Base-by-base conservation (phyloP, 495 filamentous ascomycete species). In the Xylaria nigripes region DNA sequence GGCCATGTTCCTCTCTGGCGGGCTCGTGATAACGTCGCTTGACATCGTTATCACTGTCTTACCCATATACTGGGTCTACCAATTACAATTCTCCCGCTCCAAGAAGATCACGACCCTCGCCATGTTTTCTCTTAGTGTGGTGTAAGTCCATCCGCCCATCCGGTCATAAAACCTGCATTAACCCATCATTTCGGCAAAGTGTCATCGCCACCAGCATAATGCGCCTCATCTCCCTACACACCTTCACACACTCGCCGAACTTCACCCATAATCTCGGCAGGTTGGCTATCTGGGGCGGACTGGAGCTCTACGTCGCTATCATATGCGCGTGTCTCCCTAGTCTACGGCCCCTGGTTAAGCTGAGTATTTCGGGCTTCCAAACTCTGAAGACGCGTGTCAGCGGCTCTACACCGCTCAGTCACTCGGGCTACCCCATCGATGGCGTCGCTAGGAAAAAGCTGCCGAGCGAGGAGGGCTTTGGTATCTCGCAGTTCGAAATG, bases 301-400 rank as follows among this genome's bases (percentile, higher is more conserved):
- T 80, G 45, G 78, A 82, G 65, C 74, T 77, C 54, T 76, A 73
- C 58, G 70, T 72, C 7, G 80, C 73, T 45, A 75, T 80, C 38
- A 75, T 81, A 54, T 77, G 75, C 62, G 71, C 76, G 48, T 78
- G 69, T 56, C 74, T 81, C 16, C 74, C 78, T 15, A 73, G 70
- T 29, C 70, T 76, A 1, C 66, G 73, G 3, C 72, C 76, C 18
- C 57, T 80, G 25, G 23, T 47, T 15, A 27, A 19, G 15, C 16
- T 47, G 24, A 8, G 24, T 29, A 48, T 75, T 29, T 66, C 67
- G 7, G 58, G 58, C 19, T 48, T 74, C 22, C 23, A 18, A 21
- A 13, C 45, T 19, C 30, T 22, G 45, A 47, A 22, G 15, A 29
- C 45, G 10, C 24, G 45, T 10, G 45, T 13, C 16, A 32, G 24